These are phyloP conservation scores for Podosphaera xanthii DNA, from an alignment of 2,329 filamentous ascomycete genomes.

Conservation along the genomic window DNA sequence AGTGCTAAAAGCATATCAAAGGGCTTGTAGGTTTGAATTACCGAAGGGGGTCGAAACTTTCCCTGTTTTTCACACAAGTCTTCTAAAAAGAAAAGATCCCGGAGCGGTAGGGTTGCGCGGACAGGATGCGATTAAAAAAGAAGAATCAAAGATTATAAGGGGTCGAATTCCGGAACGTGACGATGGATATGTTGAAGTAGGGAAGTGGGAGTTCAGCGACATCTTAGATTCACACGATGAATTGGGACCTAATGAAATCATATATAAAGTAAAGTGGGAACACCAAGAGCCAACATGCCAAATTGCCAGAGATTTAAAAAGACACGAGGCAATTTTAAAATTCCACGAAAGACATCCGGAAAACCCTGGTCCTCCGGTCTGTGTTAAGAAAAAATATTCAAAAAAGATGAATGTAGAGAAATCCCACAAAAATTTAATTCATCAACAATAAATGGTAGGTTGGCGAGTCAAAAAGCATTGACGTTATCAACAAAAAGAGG, in stretches of 20 bases:
- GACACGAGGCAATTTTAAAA: no score
- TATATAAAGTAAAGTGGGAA: not conserved
- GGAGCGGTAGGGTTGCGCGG: not conserved
- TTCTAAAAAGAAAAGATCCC: not conserved
- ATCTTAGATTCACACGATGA: not conserved
- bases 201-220: not conserved
- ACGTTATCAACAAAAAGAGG: no score
- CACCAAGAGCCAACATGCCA: not conserved
- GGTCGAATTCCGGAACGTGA: not conserved
- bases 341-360: no score
- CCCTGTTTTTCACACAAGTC: conserved; percentile 1
- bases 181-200: not conserved
- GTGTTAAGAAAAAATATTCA: no score
- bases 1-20: not conserved
- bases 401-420: no score
- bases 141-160: not conserved
- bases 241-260: not conserved
- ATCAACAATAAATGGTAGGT: no score
- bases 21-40: not conserved
- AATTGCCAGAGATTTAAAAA: not conserved
- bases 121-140: not conserved
- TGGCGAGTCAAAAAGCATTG: no score
- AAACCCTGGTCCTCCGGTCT: no score
- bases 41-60: not conserved
- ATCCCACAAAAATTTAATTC: no score